Percentiles rank a stretch among this genome's conserved stretches.
Conservation (phyloP, 2,329 filamentous ascomycete species). For the Paracoccidioides brasiliensis region DNA sequence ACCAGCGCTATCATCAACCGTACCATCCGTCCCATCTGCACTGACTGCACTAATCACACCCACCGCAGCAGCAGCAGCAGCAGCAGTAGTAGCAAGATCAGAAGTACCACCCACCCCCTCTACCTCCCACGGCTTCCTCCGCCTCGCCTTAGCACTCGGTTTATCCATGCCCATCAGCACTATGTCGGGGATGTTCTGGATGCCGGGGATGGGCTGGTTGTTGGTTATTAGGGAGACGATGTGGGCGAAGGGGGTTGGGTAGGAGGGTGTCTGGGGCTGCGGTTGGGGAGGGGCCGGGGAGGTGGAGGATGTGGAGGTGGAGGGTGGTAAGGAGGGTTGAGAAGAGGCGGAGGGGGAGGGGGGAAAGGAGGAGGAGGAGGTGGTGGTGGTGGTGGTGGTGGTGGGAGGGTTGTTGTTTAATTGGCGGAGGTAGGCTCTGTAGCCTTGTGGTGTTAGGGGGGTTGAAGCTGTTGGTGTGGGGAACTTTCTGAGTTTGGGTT, state of each 20-base stretch:
- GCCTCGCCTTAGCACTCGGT: constrained; percentile 37
- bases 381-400: neutral
- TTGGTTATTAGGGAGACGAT: constrained; percentile 75
- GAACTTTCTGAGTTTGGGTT: constrained; percentile 2
- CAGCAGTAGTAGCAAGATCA: neutral
- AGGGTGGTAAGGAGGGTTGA: neutral
- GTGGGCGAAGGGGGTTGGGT: constrained; percentile 71
- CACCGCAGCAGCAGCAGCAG: neutral
- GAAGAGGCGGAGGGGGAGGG: constrained; percentile 4
- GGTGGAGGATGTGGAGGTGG: constrained; percentile 7
- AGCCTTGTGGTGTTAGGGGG: neutral
- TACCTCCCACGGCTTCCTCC: constrained; percentile 72
- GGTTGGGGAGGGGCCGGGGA: constrained; percentile 3
- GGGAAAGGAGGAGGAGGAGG: neutral
- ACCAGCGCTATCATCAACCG: neutral
- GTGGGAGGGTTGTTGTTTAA: neutral
- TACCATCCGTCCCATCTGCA: neutral
- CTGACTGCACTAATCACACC: neutral
- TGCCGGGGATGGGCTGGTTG: constrained; percentile 73
- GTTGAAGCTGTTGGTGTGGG: neutral
- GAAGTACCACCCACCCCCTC: constrained; percentile 19
- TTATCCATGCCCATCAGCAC: constrained; percentile 58
- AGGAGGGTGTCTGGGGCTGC: constrained; percentile 42
- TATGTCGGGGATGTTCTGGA: constrained; percentile 73
- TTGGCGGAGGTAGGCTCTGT: constrained; percentile 3